Percentiles rank a stretch among this genome's conserved stretches.
These are phyloP conservation scores for Pseudogymnoascus sp. DNA, from an alignment of 2,329 filamentous ascomycete species.

Conservation along the genomic window DNA sequence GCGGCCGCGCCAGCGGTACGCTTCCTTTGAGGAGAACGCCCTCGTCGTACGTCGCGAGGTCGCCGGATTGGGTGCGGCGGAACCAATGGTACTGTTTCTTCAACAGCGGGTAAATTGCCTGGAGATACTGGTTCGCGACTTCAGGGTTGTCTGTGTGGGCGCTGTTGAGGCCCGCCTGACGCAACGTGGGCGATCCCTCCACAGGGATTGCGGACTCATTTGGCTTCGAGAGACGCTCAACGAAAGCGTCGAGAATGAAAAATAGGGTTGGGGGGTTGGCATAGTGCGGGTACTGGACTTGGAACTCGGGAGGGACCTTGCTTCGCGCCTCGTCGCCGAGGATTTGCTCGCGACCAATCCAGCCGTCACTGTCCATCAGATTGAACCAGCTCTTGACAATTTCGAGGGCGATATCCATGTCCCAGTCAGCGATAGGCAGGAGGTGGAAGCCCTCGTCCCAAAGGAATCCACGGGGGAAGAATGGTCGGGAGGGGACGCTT, in stretches of 20 bases:
- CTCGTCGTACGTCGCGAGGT: constrained; percentile 85
- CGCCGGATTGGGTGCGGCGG: constrained; percentile 81
- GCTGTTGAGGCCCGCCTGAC: constrained; percentile 47
- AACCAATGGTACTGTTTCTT: constrained; percentile 94
- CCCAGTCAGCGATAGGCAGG: constrained; percentile 86
- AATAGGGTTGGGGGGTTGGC: constrained; percentile 95
- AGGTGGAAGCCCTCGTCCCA: constrained; percentile 99
- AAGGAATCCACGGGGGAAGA: constrained; percentile 92
- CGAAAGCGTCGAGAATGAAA: constrained; percentile 76
- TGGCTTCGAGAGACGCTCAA: constrained; percentile 62
- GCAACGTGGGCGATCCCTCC: constrained; percentile 39
- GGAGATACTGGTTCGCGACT: constrained; percentile 64
- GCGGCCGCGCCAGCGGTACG: constrained; percentile 89
- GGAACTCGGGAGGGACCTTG: constrained; percentile 91
- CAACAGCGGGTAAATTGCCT: constrained; percentile 75
- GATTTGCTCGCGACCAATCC: constrained; percentile 96
- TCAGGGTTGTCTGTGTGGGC: constrained; percentile 62
- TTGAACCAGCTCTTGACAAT: constrained; percentile 95
- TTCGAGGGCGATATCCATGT: constrained; percentile 78
- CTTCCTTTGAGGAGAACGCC: constrained; percentile 83
- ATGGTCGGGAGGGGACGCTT: constrained; percentile 83
- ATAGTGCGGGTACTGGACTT: constrained; percentile 93
- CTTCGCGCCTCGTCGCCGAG: constrained; percentile 84
- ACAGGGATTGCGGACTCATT: constrained; percentile 41
- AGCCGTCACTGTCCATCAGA: constrained; percentile 92